Evolutionary conservation across 345 rosid genomes (phyloP).

Genomic region (Salix purpurea): DNA sequence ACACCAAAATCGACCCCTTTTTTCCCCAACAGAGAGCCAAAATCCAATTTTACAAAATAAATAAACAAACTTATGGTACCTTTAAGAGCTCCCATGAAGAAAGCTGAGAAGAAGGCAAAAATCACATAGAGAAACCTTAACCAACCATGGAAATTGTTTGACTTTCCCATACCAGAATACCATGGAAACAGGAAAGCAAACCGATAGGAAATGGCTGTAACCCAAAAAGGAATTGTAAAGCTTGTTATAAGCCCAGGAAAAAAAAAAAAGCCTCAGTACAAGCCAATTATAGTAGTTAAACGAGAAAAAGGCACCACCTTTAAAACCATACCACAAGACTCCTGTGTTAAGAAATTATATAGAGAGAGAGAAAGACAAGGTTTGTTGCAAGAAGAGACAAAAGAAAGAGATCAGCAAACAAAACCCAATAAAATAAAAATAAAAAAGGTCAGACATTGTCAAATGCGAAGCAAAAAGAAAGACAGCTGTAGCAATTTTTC

Average conservation of each 20-base stretch:
- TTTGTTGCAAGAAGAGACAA: not conserved
- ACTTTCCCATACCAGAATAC: conserved; percentile 6
- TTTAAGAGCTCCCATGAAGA: conserved; percentile 74
- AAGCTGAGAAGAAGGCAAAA: conserved; percentile 63
- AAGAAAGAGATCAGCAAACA: not conserved
- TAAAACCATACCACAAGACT: not conserved
- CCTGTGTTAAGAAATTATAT: not conserved
- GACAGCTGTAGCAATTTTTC: not conserved
- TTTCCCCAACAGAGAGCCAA: not conserved
- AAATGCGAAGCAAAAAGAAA: not conserved
- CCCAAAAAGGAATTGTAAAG: not conserved
- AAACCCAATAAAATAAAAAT: not conserved
- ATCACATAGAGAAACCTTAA: conserved; percentile 44
- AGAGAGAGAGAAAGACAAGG: not conserved
- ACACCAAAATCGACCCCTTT: not conserved
- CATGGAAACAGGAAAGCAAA: conserved; percentile 2
- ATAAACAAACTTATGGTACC: conserved; percentile 27
- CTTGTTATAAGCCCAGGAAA: too few relatives aligned
- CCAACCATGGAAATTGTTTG: conserved; percentile 34
- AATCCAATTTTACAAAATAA: too few relatives aligned
- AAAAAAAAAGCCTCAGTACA: too few relatives aligned
- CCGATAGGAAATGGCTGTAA: not conserved
- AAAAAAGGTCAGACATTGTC: not conserved
- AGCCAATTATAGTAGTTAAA: not conserved
- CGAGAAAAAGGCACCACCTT: not conserved